These are phyloP conservation scores for Thalassia testudinum DNA, from an alignment of 116 monocot genomes.

Conservation along the genomic window DNA sequence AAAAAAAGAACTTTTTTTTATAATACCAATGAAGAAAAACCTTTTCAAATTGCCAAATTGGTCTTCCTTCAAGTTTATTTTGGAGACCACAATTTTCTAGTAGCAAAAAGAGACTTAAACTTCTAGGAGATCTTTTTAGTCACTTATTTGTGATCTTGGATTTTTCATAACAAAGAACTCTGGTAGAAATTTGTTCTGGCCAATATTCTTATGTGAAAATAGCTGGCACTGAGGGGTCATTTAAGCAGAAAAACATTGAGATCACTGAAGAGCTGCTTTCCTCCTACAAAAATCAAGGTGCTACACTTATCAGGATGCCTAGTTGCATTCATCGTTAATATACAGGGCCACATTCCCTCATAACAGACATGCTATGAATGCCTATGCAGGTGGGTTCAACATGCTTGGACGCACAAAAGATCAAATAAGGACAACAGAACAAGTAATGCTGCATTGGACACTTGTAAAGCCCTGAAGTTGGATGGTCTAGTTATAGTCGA, in stretches of 20 bases:
- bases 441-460: slow-evolving; percentile 58
- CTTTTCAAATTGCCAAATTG: too few relatives aligned
- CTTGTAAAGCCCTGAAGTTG: slow-evolving; percentile 57
- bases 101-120: too few relatives aligned
- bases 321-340: too few relatives aligned
- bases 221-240: slow-evolving; percentile 83
- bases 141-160: too few relatives aligned
- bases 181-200: too few relatives aligned
- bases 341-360: too few relatives aligned
- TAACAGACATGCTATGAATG: background rate
- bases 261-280: slow-evolving; percentile 65
- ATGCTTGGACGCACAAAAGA: slow-evolving; percentile 76
- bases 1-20: too few relatives aligned
- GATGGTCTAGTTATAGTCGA: slow-evolving; percentile 82
- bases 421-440: slow-evolving; percentile 70
- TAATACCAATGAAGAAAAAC: too few relatives aligned
- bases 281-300: slow-evolving; percentile 79
- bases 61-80: too few relatives aligned
- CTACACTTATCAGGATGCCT: background rate
- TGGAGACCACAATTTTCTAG: too few relatives aligned
- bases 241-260: slow-evolving; percentile 62
- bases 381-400: slow-evolving; percentile 57
- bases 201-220: background rate
- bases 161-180: too few relatives aligned
- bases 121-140: too few relatives aligned